Conservation (phyloP, 441 rosid species). For the Dalechampia spathulata region DNA sequence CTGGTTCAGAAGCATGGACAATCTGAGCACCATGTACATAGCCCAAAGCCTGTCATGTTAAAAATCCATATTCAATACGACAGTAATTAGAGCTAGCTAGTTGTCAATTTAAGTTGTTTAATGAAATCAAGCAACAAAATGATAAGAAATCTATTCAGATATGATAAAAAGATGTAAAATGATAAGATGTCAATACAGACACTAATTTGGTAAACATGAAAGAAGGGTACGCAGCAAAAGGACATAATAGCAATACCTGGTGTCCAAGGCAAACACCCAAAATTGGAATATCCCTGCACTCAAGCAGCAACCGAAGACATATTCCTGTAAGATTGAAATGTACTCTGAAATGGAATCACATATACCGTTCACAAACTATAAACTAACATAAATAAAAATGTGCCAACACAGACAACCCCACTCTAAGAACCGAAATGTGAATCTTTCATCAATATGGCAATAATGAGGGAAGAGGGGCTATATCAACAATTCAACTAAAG, state of each 20-base stretch:
- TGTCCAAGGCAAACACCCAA: constrained; percentile 96
- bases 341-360: constrained; percentile 13
- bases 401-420: not conserved
- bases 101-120: not conserved
- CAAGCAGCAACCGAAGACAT: constrained; percentile 75
- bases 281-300: constrained; percentile 85
- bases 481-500: too few relatives aligned
- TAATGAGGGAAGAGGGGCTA: too few relatives aligned
- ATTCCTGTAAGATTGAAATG: constrained; percentile 53
- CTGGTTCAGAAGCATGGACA: constrained; percentile 87
- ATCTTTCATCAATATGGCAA: not conserved
- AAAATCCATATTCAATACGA: constrained; percentile 9
- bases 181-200: not conserved
- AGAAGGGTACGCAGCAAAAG: not conserved
- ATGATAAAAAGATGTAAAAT: too few relatives aligned
- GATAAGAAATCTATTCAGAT: not conserved
- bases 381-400: not conserved
- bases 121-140: not conserved
- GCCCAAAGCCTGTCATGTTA: constrained; percentile 70
- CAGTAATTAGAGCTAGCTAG: not conserved
- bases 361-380: too few relatives aligned
- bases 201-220: not conserved
- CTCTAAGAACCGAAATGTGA: not conserved
- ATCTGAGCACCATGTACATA: constrained; percentile 83
- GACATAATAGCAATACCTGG: constrained; percentile 44